These are phyloP conservation scores for Cupressus sempervirens DNA, from an alignment of 75 land plant genomes.

Conservation along the genomic window DNA sequence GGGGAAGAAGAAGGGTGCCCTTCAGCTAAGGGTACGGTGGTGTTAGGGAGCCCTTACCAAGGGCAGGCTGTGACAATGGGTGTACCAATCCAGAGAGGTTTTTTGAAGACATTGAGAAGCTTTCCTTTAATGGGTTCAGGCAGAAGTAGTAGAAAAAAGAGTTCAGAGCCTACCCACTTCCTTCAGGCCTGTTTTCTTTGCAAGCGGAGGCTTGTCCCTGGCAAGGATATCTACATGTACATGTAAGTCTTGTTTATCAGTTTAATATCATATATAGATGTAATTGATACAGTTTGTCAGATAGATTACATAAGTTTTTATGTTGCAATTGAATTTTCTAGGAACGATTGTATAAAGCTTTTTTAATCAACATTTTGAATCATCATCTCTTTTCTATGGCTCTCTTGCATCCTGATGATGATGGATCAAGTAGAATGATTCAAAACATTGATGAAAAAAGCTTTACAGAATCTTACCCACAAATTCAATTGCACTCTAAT, in stretches of 20 bases:
- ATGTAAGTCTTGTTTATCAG: constrained; percentile 27
- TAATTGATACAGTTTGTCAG: neutral
- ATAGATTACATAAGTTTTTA: neutral
- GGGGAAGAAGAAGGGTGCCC: neutral
- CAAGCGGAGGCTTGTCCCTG: constrained; percentile 48
- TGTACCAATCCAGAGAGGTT: neutral
- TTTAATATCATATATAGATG: too few relatives aligned
- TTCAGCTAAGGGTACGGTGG: neutral
- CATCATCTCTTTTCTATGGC: too few relatives aligned
- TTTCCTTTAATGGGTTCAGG: neutral
- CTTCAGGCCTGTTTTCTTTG: constrained; percentile 58
- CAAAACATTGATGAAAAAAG: too few relatives aligned
- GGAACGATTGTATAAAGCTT: too few relatives aligned
- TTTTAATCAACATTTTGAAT: too few relatives aligned
- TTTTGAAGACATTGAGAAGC: neutral
- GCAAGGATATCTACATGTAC: constrained; percentile 77
- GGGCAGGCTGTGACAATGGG: constrained; percentile 8
- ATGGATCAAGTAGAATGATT: too few relatives aligned
- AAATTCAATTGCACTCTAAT: too few relatives aligned
- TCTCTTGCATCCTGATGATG: too few relatives aligned
- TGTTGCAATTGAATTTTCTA: too few relatives aligned
- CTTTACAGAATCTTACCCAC: too few relatives aligned
- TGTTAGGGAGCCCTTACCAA: neutral
- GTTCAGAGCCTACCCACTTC: constrained; percentile 28
- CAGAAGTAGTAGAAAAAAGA: neutral